Percentiles rank a stretch among this genome's conserved stretches.
These are phyloP conservation scores for Metschnikowia lachancei DNA, from an alignment of 805 yeast genomes.

Conservation along the genomic window DNA sequence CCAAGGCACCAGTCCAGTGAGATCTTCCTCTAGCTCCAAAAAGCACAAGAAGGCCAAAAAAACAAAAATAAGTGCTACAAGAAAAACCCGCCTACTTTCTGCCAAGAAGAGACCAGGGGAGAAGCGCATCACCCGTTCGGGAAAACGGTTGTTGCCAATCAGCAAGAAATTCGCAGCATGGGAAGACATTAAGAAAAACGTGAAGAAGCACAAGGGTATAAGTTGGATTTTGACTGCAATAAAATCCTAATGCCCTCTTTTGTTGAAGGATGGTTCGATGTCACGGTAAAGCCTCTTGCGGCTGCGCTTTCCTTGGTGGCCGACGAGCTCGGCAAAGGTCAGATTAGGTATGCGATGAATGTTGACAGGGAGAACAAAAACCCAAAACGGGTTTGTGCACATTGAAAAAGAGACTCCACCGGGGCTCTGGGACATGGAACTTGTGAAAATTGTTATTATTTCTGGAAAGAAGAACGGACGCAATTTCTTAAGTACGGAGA, in stretches of 20 bases:
- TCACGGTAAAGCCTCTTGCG: not conserved
- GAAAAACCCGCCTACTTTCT: not conserved
- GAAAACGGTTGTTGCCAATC: not conserved
- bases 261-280: not conserved
- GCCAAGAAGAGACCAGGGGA: not conserved
- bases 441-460: constrained; percentile 3
- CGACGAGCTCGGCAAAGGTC: not conserved
- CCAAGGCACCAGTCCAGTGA: not conserved
- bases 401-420: not conserved
- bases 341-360: not conserved
- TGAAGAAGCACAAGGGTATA: not conserved
- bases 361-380: not conserved
- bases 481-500: constrained; percentile 1
- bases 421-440: constrained; percentile 1
- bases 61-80: not conserved
- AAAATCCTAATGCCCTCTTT: not conserved
- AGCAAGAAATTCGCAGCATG: not conserved
- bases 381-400: not conserved
- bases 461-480: not conserved
- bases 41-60: not conserved
- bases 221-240: not conserved
- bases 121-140: not conserved
- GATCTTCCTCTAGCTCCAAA: not conserved
- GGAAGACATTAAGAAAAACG: not conserved
- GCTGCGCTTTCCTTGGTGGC: not conserved